Evolutionary conservation across 257 asterid genomes (phyloP), one percentile per base, ranked within the genome.

Genomic region (Thymus quinquecostatus): DNA sequence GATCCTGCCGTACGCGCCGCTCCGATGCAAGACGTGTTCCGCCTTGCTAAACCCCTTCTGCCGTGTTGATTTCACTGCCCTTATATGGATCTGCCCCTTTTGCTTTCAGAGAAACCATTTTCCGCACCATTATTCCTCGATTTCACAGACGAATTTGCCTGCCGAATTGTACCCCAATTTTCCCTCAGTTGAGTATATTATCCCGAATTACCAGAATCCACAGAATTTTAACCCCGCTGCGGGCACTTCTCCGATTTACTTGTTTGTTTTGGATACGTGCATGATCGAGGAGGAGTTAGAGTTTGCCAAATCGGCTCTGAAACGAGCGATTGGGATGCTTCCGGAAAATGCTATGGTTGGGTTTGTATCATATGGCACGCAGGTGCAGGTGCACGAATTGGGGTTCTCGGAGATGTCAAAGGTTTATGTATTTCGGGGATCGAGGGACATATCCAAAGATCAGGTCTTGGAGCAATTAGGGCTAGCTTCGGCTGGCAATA

Each of bases 271-370:
- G 79, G 99, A 95, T 65, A 95, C 98, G 1, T 95, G 97, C 78
- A 80, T 95, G 96, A 74, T 92, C 55, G 97, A 95, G 82, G 99
- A 95, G 88, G 99, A 95, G 70, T 67, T 92, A 81, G 86, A 82
- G 48, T 88, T 83, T 43, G 97, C 98, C 2, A 95, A 92, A 82
- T 87, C 92, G 10, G 99, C 89, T 0, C 73, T 95, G 80, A 95
- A 88, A 78, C 78, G 98, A 64, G 98, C 98, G 7, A 83, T 95
- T 32, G 96, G 89, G 74, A 63, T 89, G 95, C 79, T 91, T 12
- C 98, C 98, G 6, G 99, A 95, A 43, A 89, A 84, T 77, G 94
- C 99, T 2, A 80, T 88, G 98, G 99, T 95, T 41, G 99, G 99
- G 79, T 91, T 95, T 79, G 79, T 95, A 58, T 92, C 98, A 12